phyloP scores from a whole-genome alignment of 371 early-diverging fungal species.

The Mortierella sp. region DNA sequence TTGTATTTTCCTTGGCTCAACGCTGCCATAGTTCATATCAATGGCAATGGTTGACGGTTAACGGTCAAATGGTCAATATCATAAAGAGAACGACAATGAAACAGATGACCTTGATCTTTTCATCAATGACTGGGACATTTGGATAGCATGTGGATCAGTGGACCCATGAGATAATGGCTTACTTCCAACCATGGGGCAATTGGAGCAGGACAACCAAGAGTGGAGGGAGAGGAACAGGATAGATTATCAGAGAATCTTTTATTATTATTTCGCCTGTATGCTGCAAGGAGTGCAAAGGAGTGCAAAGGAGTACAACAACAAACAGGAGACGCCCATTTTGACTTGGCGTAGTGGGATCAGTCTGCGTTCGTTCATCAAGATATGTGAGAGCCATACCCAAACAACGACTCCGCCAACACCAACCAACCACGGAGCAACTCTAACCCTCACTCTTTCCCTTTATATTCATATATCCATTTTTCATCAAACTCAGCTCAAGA shows the following conservation, averaged over 20 bases:
- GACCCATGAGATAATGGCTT: not conserved
- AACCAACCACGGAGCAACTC: conserved; percentile 13
- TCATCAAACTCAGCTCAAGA: conserved; percentile 37
- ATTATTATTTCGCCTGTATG: not conserved
- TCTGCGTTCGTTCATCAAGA: not conserved
- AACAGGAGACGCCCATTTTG: not conserved
- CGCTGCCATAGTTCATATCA: not conserved
- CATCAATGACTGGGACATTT: not conserved
- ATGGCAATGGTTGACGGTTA: not conserved
- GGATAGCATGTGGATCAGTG: not conserved
- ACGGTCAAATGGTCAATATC: not conserved
- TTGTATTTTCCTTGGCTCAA: not conserved
- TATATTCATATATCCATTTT: not conserved
- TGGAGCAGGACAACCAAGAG: not conserved
- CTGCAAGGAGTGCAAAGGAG: not conserved
- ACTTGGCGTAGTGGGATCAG: conserved; percentile 7
- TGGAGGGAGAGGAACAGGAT: not conserved
- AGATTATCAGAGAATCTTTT: not conserved
- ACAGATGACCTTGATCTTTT: not conserved
- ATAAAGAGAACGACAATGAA: not conserved
- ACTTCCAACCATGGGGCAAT: not conserved
- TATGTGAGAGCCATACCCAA: conserved; percentile 7
- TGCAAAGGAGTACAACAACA: too few species aligned
- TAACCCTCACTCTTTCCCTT: not conserved
- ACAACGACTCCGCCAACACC: conserved; percentile 12